Conservation (phyloP, 495 filamentous ascomycete genomes). For the Penicillium nucicola region DNA sequence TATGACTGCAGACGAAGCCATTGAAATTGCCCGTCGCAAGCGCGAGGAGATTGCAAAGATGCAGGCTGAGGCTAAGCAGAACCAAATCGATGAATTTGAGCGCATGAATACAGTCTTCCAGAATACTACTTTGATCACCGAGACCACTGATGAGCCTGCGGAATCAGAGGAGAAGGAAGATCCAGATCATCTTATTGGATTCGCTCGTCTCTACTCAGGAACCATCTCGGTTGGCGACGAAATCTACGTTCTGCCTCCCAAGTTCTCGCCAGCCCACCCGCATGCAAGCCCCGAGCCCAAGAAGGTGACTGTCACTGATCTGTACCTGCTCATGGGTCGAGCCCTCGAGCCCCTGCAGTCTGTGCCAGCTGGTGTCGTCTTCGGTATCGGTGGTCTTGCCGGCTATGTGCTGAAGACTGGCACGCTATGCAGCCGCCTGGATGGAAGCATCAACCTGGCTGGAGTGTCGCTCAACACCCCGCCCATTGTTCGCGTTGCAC, state of each 20-base stretch:
- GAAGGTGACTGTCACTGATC: constrained; percentile 78
- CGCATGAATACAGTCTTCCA: constrained; percentile 55
- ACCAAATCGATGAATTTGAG: constrained; percentile 36
- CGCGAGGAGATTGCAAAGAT: constrained; percentile 78
- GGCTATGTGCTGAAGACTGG: constrained; percentile 92
- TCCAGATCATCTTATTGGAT: constrained; percentile 87
- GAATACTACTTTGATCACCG: constrained; percentile 48
- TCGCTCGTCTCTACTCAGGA: constrained; percentile 90
- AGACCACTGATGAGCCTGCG: constrained; percentile 20
- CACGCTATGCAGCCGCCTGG: constrained; percentile 84
- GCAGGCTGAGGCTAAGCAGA: constrained; percentile 54
- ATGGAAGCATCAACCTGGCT: constrained; percentile 88
- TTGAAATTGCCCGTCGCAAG: constrained; percentile 83
- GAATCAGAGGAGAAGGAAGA: constrained; percentile 56
- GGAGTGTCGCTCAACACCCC: constrained; percentile 73
- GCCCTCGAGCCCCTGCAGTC: constrained; percentile 77
- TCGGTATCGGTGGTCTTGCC: constrained; percentile 91
- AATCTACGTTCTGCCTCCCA: constrained; percentile 86
- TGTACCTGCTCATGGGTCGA: constrained; percentile 96
- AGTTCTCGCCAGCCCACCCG: constrained; percentile 80
- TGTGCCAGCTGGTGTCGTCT: constrained; percentile 91
- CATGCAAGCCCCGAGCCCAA: constrained; percentile 72
- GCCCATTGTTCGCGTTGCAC: constrained; percentile 91
- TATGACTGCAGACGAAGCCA: constrained; percentile 83
- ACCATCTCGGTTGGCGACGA: constrained; percentile 85